phyloP scores from a whole-genome alignment of 2,329 filamentous ascomycete genomes.

The Claviceps pazoutovae region DNA sequence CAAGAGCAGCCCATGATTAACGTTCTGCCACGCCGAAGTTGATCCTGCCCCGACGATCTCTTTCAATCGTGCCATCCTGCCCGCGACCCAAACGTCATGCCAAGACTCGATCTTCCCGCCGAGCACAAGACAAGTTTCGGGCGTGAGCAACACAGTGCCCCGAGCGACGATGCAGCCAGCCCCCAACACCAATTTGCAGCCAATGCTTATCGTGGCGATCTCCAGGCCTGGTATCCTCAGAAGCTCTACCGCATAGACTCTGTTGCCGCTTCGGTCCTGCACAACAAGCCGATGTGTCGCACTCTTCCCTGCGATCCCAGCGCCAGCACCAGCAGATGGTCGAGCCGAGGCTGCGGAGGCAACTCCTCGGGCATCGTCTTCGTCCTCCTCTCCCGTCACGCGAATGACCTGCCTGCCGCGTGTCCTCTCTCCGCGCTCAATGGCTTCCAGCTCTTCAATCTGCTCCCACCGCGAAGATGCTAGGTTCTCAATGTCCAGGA shows the following conservation, averaged over 20 bases:
- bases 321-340: neutral
- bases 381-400: constrained; percentile 29
- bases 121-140: constrained; percentile 52
- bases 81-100: constrained; percentile 64
- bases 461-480: constrained; percentile 72
- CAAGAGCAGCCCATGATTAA: constrained; percentile 1
- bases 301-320: constrained; percentile 15
- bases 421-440: constrained; percentile 58
- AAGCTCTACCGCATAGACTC: constrained; percentile 61
- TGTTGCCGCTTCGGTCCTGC: constrained; percentile 62
- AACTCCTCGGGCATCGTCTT: constrained; percentile 23
- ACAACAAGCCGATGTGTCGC: constrained; percentile 69
- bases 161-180: constrained; percentile 53
- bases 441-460: constrained; percentile 64
- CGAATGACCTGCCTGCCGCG: constrained; percentile 72
- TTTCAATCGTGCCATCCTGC: constrained; percentile 55
- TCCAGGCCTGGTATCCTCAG: constrained; percentile 49
- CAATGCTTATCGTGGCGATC: constrained; percentile 54
- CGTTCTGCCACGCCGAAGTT: neutral
- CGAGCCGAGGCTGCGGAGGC: neutral
- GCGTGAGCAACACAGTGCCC: constrained; percentile 66
- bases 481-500: constrained; percentile 78
- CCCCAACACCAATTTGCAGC: constrained; percentile 65
- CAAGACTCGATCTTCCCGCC: constrained; percentile 76
- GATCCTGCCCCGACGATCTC: constrained; percentile 31